Evolutionary conservation across 208 protist genomes (phyloP).

Genomic region (Trypanosoma mega): DNA sequence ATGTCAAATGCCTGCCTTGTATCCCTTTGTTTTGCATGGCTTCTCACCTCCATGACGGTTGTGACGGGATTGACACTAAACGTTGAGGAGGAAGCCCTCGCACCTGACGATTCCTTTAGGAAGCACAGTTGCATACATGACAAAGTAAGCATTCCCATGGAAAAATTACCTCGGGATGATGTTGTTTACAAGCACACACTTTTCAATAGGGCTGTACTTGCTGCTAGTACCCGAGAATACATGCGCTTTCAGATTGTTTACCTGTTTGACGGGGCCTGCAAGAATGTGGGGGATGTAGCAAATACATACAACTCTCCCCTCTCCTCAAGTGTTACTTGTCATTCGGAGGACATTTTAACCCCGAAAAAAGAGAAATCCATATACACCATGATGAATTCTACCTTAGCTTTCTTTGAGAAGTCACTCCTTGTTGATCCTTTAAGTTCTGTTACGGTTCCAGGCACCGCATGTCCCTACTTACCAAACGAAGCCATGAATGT

Average conservation of each 20-base stretch:
- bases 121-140: constrained; percentile 10
- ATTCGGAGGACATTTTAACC: constrained; percentile 36
- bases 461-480: constrained; percentile 17
- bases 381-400: constrained; percentile 16
- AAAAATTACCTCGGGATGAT: neutral
- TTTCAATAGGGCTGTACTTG: no score
- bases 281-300: constrained; percentile 15
- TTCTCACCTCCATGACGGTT: neutral
- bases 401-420: constrained; percentile 25
- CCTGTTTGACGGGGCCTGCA: constrained; percentile 23
- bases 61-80: neutral
- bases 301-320: constrained; percentile 19
- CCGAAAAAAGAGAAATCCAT: constrained; percentile 22
- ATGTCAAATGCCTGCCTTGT: neutral
- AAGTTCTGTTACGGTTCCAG: constrained; percentile 15
- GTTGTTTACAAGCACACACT: neutral
- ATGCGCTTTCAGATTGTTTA: constrained; percentile 34
- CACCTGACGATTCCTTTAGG: neutral
- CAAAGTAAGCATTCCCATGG: neutral
- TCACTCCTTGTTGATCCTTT: constrained; percentile 32
- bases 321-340: constrained; percentile 26
- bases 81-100: neutral
- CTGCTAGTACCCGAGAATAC: constrained; percentile 1
- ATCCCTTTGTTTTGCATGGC: constrained; percentile 3
- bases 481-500: constrained; percentile 8